Evolutionary conservation across 108 stramenopile genomes (phyloP).

Genomic region (Fragilaria crotonensis): DNA sequence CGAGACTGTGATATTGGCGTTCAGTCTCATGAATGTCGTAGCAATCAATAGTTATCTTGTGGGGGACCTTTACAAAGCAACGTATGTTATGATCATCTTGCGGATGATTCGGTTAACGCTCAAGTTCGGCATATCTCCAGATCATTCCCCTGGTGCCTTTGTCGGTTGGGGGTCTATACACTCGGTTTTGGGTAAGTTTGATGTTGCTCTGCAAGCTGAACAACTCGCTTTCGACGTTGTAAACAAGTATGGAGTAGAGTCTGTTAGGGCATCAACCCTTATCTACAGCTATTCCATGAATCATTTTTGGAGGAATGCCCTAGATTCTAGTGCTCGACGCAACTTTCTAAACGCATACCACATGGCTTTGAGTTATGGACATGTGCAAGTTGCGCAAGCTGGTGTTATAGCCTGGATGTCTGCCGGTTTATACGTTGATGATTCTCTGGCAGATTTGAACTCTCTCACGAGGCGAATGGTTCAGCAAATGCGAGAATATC

Average conservation of each 20-base stretch:
- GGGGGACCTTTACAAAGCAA: neutral
- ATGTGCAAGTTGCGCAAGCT: neutral
- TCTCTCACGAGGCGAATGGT: neutral
- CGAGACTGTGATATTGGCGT: neutral
- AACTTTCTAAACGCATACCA: neutral
- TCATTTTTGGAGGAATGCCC: neutral
- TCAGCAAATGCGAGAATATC: neutral
- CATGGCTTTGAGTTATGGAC: neutral
- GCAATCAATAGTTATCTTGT: neutral
- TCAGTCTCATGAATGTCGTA: neutral
- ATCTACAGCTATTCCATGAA: neutral
- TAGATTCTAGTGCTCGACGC: neutral
- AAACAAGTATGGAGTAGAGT: neutral
- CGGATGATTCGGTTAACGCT: neutral
- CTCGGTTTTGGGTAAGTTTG: neutral
- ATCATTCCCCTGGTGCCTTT: neutral
- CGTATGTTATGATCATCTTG: neutral
- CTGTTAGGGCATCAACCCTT: neutral
- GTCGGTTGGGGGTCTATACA: neutral
- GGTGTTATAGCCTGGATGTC: neutral
- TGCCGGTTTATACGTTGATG: neutral
- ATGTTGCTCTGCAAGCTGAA: neutral
- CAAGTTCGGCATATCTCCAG: neutral
- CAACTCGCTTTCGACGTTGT: neutral
- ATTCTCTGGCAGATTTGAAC: neutral